Evolutionary conservation across 768 basidiomycete genomes (phyloP), one percentile per base, ranked within the genome.

Genomic region (Hemileccinum impolitum): DNA sequence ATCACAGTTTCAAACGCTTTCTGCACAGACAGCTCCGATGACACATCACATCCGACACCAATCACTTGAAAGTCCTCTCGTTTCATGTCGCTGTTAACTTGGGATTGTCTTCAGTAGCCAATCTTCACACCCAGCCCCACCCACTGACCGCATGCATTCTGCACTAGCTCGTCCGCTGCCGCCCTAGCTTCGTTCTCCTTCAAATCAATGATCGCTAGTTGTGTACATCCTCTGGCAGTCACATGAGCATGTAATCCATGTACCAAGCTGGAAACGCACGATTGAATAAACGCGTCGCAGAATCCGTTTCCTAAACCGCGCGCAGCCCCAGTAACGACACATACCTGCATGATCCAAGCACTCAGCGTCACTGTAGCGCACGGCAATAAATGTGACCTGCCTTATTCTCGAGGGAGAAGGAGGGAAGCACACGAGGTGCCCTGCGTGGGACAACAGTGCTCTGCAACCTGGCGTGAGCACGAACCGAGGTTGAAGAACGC

Each of bases 241-340:
- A 35, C 54, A 54, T 34, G 44, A 50, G 51, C 34, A 31, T 18
- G 30, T 19, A 11, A 50, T 30, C 30, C 32, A 8, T 28, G 12
- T 17, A n/a, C 42, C 38, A 43, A 34, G 37, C 5, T 39, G 39
- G 30, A 37, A 23, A 53, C 48, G 34, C 35, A 48, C 48, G 39
- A 25, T 9, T 39, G 39, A 25, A 94, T 61, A 68, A 97, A 94
- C 12, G 93, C 93, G 39, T 84, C 80, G 65, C 92, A 94, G 65
- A 97, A 92, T 67, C 92, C 86, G 56, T 87, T 78, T 7, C 95
- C 95, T 39, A 98, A 73, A 7, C 95, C 95, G 60, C 89, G 78
- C 12, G 94, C 95, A 46, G 85, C 95, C 39, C 95, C 95, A 34
- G 95, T 98, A 43, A 98, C 84, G 58, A 94, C 72, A 70, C 90